Evolutionary conservation across 129 eudicot genomes (phyloP).

Genomic region (Arctium lappa): DNA sequence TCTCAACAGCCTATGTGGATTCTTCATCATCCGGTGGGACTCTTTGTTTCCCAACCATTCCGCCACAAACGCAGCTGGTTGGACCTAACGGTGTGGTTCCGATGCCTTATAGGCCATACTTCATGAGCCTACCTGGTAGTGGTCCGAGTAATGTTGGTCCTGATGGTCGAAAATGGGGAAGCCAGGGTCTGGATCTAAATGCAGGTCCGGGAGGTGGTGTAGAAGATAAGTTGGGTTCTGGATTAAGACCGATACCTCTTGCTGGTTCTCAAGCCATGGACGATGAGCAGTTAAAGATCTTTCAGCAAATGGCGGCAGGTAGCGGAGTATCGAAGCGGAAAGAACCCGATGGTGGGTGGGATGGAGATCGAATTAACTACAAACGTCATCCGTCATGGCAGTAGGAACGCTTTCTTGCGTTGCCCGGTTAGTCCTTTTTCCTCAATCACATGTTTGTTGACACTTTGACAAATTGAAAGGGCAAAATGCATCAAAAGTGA

Average conservation of each 20-base stretch:
- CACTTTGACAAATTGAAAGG: not conserved
- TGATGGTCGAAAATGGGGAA: slow-evolving; percentile 70
- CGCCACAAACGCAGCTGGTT: slow-evolving; percentile 53
- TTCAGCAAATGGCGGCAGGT: slow-evolving; percentile 36
- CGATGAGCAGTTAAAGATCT: slow-evolving; percentile 60
- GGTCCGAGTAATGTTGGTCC: slow-evolving; percentile 42
- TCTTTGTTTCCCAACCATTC: slow-evolving; percentile 45
- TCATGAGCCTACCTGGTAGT: slow-evolving; percentile 59
- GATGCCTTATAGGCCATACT: slow-evolving; percentile 59
- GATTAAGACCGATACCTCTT: slow-evolving; percentile 51
- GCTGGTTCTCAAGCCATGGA: slow-evolving; percentile 45
- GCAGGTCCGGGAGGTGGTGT: slow-evolving; percentile 64
- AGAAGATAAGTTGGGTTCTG: slow-evolving; percentile 45
- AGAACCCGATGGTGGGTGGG: slow-evolving; percentile 88
- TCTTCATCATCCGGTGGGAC: slow-evolving; percentile 62
- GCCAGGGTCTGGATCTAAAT: slow-evolving; percentile 79
- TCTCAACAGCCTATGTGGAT: slow-evolving; percentile 53
- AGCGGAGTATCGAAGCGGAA: slow-evolving; percentile 61
- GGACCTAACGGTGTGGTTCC: slow-evolving; percentile 50
- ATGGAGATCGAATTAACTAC: slow-evolving; percentile 55
- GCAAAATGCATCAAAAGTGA: not conserved
- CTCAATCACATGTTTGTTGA: not conserved
- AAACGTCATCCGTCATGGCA: slow-evolving; percentile 70
- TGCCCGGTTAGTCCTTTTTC: slow-evolving; percentile 21
- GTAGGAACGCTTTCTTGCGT: slow-evolving; percentile 29